Percentiles rank a stretch among this genome's conserved stretches.
These are phyloP conservation scores for Euryodendron excelsum DNA, from an alignment of 148 eudicot species.

Conservation along the genomic window DNA sequence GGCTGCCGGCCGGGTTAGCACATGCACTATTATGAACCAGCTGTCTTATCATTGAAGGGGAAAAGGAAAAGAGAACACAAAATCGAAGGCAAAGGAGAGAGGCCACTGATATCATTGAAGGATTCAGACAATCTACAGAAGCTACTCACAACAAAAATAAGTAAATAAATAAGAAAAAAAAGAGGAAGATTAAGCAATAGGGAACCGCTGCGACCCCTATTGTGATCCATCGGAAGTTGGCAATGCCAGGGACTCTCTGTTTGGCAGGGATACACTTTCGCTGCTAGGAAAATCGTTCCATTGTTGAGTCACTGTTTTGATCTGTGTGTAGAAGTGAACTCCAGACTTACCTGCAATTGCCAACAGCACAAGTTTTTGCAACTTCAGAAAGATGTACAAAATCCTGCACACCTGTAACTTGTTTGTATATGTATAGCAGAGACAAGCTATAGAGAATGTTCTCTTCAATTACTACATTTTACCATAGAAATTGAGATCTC, in stretches of 20 bases:
- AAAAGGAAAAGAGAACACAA: background rate
- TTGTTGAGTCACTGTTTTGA: constrained; percentile 57
- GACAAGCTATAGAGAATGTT: background rate
- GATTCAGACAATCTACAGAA: background rate
- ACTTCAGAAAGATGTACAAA: too few relatives aligned
- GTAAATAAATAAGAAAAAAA: background rate
- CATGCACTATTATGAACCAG: too few relatives aligned
- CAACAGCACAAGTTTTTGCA: background rate
- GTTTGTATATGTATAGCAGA: too few relatives aligned
- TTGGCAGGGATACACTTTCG: constrained; percentile 23
- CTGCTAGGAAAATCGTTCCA: constrained; percentile 50
- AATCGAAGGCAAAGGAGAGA: background rate
- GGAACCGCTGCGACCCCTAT: constrained; percentile 11
- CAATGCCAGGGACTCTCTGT: constrained; percentile 2
- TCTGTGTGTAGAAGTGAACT: constrained; percentile 49
- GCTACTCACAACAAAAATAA: too few relatives aligned
- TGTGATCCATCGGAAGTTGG: too few relatives aligned
- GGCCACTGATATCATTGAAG: background rate
- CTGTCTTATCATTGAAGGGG: too few relatives aligned
- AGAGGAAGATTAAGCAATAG: background rate
- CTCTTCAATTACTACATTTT: background rate
- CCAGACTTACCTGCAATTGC: constrained; percentile 53
- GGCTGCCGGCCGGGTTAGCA: too few relatives aligned
- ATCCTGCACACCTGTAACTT: background rate
- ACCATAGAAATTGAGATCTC: constrained; percentile 46